Percentiles rank a stretch among this genome's conserved stretches.
phyloP scores from a whole-genome alignment of 805 yeast genomes.

The Candida parachauliodes region DNA sequence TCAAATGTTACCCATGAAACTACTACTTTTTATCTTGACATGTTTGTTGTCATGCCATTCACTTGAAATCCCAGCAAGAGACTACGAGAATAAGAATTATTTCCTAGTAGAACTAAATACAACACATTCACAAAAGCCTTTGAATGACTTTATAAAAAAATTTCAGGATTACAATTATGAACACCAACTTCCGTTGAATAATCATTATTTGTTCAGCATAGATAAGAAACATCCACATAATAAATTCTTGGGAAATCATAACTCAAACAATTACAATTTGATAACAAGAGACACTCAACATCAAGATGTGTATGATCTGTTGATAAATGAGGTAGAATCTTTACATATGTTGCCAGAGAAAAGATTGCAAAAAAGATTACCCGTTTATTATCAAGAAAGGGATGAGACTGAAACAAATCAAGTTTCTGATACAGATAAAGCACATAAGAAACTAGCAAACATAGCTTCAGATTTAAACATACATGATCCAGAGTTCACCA shows the following conservation, averaged over 20 bases:
- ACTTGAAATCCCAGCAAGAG: constrained; percentile 25
- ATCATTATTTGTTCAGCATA: constrained; percentile 66
- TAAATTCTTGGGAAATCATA: constrained; percentile 31
- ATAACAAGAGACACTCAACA: constrained; percentile 27
- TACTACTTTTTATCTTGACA: constrained; percentile 7
- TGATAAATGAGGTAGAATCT: constrained; percentile 30
- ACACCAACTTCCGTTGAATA: constrained; percentile 57
- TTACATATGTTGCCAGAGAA: constrained; percentile 56
- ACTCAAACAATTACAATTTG: constrained; percentile 23
- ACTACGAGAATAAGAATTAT: constrained; percentile 52
- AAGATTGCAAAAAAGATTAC: constrained; percentile 52
- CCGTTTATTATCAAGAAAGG: constrained; percentile 37
- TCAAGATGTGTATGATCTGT: constrained; percentile 22
- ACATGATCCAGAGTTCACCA: constrained; percentile 74
- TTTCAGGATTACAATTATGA: constrained; percentile 50
- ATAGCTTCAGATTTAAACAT: constrained; percentile 57
- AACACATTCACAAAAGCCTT: constrained; percentile 18
- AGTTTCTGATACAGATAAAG: constrained; percentile 39
- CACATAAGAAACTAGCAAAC: constrained; percentile 45
- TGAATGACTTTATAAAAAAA: constrained; percentile 29
- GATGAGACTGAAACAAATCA: background rate
- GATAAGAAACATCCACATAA: constrained; percentile 34
- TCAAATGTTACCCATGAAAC: constrained; percentile 7
- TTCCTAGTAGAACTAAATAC: constrained; percentile 58
- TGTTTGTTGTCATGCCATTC: constrained; percentile 3